These are phyloP conservation scores for Chaetomium strumarium DNA, from an alignment of 2,329 filamentous ascomycete species.

Conservation along the genomic window DNA sequence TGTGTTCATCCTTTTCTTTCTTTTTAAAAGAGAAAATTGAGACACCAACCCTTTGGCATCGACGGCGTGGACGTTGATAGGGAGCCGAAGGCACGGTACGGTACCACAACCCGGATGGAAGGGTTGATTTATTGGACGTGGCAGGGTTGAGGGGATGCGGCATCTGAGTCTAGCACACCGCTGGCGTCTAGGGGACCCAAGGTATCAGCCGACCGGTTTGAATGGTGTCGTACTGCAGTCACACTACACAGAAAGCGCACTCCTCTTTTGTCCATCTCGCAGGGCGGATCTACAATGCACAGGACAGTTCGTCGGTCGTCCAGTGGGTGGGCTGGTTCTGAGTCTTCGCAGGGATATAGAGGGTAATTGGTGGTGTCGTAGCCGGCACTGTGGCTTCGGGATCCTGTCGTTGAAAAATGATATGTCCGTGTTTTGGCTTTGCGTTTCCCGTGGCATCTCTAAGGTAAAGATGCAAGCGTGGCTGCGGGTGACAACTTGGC, in stretches of 20 bases:
- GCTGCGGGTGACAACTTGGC: too few species aligned
- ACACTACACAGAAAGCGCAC: background rate
- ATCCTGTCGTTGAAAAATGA: background rate
- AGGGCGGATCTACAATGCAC: background rate
- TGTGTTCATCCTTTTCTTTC: too few species aligned
- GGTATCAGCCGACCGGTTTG: too few species aligned
- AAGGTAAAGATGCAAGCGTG: too few species aligned
- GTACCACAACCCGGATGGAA: background rate
- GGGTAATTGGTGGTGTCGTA: background rate
- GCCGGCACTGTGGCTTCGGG: slow-evolving; percentile 1
- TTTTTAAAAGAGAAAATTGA: too few species aligned
- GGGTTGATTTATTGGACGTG: background rate
- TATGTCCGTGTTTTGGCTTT: background rate
- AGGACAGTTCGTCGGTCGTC: background rate
- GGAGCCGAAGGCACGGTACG: too few species aligned
- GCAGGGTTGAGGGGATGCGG: background rate
- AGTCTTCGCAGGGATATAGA: background rate
- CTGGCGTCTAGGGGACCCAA: background rate
- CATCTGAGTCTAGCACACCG: background rate
- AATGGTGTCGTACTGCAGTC: background rate
- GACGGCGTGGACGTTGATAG: too few species aligned
- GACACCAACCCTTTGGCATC: too few species aligned
- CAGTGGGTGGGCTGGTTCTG: background rate
- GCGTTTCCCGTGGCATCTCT: background rate
- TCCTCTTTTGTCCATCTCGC: background rate